Base-by-base conservation (phyloP, 1,284 basidiomycete genomes). In the Pseudozyma sp. region DNA sequence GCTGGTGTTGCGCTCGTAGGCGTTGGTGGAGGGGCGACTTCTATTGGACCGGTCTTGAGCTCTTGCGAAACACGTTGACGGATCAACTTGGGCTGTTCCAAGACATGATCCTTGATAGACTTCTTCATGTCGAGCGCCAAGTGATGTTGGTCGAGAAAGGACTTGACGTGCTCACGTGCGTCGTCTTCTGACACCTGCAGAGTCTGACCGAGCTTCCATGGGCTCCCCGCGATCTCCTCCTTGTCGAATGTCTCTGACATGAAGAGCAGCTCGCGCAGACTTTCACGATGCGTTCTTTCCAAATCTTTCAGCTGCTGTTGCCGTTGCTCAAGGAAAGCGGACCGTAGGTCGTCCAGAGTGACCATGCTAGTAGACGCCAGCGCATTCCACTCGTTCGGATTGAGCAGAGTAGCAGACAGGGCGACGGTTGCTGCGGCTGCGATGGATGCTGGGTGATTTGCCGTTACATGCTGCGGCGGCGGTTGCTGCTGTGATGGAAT, bases 281-380 rank as follows among this genome's bases (percentile, higher is more conserved):
- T 48, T 51, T 63, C 58, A 13, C 43, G 39, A 31, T 74, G 71
- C 2, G 71, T 43, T 24, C 39, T 39, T 45, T 69, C 65, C 24
- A 74, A 17, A 14, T 74, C 67, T 40, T 60, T 55, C 14, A 74
- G 46, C 48, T 74, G 71, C 34, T 67, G 63, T 17, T 68, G 58
- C 19, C 63, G 55, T 52, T 74, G 67, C 17, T 74, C 57, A 4
- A 69, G 42, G 42, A 74, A 74, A 16, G 67, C 67, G 8, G 68
- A 53, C 39, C 71, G 46, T 17, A 74, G 62, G 24, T 74, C 71
- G 30, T 74, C 67, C 24, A 74, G 31, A 0, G 71, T 74, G 16
- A 74, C 71, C 71, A 74, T 74, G 50, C 71, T 74, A 5, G 71
- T 74, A 0, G 71, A 74, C 33, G 71, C 71, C 16, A 74, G 67